Percentiles rank a stretch among this genome's conserved stretches.
phyloP scores from a whole-genome alignment of 208 protist genomes.

The Crithidia brevicula region DNA sequence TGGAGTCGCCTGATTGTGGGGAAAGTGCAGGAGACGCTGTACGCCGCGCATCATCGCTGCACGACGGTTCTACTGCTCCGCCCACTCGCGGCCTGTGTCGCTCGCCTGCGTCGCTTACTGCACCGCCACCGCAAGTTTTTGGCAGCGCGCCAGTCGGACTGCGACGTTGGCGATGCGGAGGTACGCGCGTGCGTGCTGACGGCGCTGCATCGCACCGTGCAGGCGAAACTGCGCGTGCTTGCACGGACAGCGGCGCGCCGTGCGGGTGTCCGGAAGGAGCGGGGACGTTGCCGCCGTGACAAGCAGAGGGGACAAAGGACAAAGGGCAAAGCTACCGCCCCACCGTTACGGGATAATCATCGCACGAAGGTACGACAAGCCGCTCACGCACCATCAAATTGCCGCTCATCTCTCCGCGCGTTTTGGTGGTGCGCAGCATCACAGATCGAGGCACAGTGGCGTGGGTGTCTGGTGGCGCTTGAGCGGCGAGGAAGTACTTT shows the following conservation, averaged over 20 bases:
- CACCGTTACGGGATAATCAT: too few species aligned
- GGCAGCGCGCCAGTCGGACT: constrained; percentile 38
- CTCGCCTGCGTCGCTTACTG: constrained; percentile 38
- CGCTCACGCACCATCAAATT: not conserved
- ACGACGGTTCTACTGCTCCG: constrained; percentile 34
- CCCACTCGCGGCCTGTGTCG: constrained; percentile 36
- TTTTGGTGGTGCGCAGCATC: constrained; percentile 33
- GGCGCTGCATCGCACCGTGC: constrained; percentile 51
- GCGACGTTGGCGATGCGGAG: constrained; percentile 40
- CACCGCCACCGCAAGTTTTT: constrained; percentile 32
- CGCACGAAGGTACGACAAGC: too few species aligned
- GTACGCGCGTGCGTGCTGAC: constrained; percentile 51
- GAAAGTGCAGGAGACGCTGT: constrained; percentile 39
- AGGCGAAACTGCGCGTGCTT: constrained; percentile 38
- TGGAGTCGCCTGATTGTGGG: constrained; percentile 53
- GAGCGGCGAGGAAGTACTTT: not conserved
- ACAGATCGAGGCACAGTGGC: constrained; percentile 26
- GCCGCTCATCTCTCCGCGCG: constrained; percentile 13
- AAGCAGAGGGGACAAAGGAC: too few species aligned
- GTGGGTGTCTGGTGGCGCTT: constrained; percentile 9
- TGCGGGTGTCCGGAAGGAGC: not conserved
- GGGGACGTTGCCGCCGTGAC: too few species aligned
- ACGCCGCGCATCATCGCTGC: constrained; percentile 9
- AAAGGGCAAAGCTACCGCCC: not conserved
- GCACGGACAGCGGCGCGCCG: constrained; percentile 4